phyloP scores from a whole-genome alignment of 495 filamentous ascomycete species.

The Oidiodendron maius region DNA sequence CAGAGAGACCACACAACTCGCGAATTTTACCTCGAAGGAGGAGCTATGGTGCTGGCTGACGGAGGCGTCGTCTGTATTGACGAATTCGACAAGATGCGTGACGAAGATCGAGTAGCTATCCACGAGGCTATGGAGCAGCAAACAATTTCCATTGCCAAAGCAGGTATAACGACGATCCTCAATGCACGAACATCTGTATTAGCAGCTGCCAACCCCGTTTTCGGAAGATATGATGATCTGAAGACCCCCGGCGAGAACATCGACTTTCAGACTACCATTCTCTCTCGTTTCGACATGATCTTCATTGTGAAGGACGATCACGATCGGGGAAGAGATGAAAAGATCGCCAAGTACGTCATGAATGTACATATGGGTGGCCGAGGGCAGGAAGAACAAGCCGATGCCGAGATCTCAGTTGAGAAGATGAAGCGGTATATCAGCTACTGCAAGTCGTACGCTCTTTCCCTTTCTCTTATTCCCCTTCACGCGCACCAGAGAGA shows the following conservation, averaged over 20 bases:
- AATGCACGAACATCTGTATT: slow-evolving; percentile 94
- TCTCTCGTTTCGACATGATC: slow-evolving; percentile 99
- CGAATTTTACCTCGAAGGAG: slow-evolving; percentile 97
- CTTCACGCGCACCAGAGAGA: background rate
- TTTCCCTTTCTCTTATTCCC: slow-evolving; percentile 13
- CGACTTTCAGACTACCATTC: slow-evolving; percentile 98
- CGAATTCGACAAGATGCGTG: slow-evolving; percentile 99
- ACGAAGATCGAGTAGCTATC: slow-evolving; percentile 97
- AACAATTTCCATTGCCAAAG: slow-evolving; percentile 99
- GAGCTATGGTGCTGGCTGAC: slow-evolving; percentile 98
- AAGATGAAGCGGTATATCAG: slow-evolving; percentile 98
- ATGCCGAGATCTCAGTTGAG: slow-evolving; percentile 84
- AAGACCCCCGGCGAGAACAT: slow-evolving; percentile 98
- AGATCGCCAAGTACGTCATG: slow-evolving; percentile 95
- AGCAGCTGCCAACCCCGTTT: slow-evolving; percentile 95
- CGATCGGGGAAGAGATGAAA: slow-evolving; percentile 82
- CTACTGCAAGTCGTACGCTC: slow-evolving; percentile 92
- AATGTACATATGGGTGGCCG: slow-evolving; percentile 92
- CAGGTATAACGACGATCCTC: slow-evolving; percentile 96
- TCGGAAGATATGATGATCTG: slow-evolving; percentile 96
- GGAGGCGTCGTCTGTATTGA: slow-evolving; percentile 99
- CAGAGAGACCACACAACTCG: slow-evolving; percentile 87
- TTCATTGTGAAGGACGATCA: slow-evolving; percentile 98
- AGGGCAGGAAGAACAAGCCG: slow-evolving; percentile 73
- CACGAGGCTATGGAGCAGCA: slow-evolving; percentile 99